phyloP scores from a whole-genome alignment of 352 stramenopile species.

The Globisporangium radiosum region DNA sequence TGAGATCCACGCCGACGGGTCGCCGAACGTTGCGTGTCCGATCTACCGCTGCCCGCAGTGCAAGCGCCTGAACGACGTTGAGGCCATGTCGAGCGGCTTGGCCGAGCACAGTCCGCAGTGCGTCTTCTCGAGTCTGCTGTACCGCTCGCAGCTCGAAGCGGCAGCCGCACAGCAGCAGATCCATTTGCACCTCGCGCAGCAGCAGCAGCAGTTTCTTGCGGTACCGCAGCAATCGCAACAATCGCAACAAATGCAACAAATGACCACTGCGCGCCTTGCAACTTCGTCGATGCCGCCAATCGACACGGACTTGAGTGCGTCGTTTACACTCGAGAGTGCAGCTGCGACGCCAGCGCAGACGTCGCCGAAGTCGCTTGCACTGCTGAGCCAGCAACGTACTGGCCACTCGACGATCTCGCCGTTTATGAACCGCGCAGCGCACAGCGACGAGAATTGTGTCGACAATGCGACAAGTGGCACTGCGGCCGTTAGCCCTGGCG shows the following conservation, averaged over 20 bases:
- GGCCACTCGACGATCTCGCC: slow-evolving; percentile 54
- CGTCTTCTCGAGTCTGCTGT: slow-evolving; percentile 40
- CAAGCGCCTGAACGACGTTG: slow-evolving; percentile 56
- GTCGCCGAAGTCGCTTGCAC: slow-evolving; percentile 33
- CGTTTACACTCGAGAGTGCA: neutral
- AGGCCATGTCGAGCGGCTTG: slow-evolving; percentile 54
- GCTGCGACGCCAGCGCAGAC: neutral
- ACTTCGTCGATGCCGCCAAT: slow-evolving; percentile 20
- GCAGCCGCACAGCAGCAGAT: slow-evolving; percentile 25
- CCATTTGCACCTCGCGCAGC: slow-evolving; percentile 27
- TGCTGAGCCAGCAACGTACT: slow-evolving; percentile 28
- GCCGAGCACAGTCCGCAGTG: slow-evolving; percentile 56
- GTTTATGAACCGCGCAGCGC: slow-evolving; percentile 65
- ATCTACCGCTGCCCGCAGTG: slow-evolving; percentile 78
- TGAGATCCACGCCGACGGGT: slow-evolving; percentile 69
- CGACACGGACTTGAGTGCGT: neutral
- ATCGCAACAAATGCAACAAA: no score
- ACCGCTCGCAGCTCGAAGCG: slow-evolving; percentile 49
- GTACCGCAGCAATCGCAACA: no score
- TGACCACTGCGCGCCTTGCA: neutral
- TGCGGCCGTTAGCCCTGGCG: no score
- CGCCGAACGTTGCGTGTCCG: slow-evolving; percentile 51
- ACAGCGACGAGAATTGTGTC: slow-evolving; percentile 16
- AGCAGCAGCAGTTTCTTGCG: neutral
- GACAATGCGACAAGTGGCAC: slow-evolving; percentile 5